A percentile compares a stretch with the other conserved stretches of the same genome.
phyloP scores from a whole-genome alignment of 2,329 filamentous ascomycete species.

The Cladosporium sphaerospermum region DNA sequence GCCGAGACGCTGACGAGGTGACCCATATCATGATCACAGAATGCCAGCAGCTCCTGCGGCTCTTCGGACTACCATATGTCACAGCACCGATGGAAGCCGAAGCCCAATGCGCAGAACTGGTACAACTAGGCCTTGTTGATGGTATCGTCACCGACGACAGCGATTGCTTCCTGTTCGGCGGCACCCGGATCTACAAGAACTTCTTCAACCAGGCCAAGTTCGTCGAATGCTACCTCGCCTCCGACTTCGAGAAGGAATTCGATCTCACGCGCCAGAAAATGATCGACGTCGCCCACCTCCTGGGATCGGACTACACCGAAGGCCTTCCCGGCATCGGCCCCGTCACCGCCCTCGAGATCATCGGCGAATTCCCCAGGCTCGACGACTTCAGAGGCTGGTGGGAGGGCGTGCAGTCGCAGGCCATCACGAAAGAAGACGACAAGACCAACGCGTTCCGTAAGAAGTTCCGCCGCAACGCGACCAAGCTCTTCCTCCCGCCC shows the following conservation, averaged over 20 bases:
- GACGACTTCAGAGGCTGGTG: slow-evolving; percentile 84
- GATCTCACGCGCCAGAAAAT: slow-evolving; percentile 80
- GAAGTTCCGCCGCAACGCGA: slow-evolving; percentile 78
- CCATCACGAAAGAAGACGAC: slow-evolving; percentile 54
- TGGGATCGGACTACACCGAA: slow-evolving; percentile 93
- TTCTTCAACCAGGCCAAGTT: slow-evolving; percentile 99
- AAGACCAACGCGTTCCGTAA: slow-evolving; percentile 62
- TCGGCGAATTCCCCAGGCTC: slow-evolving; percentile 79
- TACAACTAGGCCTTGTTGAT: slow-evolving; percentile 80
- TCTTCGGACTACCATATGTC: slow-evolving; percentile 93
- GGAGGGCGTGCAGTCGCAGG: slow-evolving; percentile 63
- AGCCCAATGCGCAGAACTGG: slow-evolving; percentile 91
- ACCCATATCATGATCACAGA: slow-evolving; percentile 94
- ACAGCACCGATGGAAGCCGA: slow-evolving; percentile 99
- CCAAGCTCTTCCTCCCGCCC: slow-evolving; percentile 79
- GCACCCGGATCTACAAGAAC: slow-evolving; percentile 96
- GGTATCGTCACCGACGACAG: slow-evolving; percentile 97
- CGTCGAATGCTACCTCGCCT: slow-evolving; percentile 86
- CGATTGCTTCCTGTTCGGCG: slow-evolving; percentile 94
- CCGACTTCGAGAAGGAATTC: slow-evolving; percentile 82
- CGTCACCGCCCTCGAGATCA: slow-evolving; percentile 87
- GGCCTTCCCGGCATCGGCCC: slow-evolving; percentile 86
- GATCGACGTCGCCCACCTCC: slow-evolving; percentile 81
- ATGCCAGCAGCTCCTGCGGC: slow-evolving; percentile 79
- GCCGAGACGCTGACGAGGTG: slow-evolving; percentile 92